Conservation (phyloP, 192 early-diverging fungal species). For the Gonapodya sp. region DNA sequence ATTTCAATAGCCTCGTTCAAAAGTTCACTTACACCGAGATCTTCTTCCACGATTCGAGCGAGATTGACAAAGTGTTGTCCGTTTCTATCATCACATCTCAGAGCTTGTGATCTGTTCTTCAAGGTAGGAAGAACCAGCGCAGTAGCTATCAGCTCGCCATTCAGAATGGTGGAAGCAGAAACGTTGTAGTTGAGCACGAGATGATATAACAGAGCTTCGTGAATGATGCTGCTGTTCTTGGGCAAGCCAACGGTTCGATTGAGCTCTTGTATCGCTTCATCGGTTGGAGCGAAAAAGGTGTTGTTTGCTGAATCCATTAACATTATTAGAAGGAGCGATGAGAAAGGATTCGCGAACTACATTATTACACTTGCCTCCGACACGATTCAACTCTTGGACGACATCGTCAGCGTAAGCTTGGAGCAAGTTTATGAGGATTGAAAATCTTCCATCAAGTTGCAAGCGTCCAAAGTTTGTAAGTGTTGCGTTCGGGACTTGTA, state of each 20-base stretch:
- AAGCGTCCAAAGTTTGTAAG: background rate
- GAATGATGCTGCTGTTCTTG: background rate
- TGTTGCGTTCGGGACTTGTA: background rate
- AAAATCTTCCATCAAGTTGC: background rate
- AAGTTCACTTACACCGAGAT: background rate
- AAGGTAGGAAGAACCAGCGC: background rate
- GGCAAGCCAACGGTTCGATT: background rate
- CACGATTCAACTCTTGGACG: background rate
- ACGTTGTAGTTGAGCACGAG: background rate
- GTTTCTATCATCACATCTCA: background rate
- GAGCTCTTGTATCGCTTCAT: background rate
- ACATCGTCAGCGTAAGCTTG: background rate
- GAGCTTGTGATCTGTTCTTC: background rate
- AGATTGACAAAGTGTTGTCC: background rate
- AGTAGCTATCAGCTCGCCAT: background rate
- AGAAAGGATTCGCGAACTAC: no score
- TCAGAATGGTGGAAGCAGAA: background rate
- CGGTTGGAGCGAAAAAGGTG: background rate
- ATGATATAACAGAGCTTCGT: background rate
- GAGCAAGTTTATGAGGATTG: background rate
- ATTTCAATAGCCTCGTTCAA: background rate
- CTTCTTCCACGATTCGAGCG: background rate
- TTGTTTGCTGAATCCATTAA: background rate
- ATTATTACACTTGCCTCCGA: background rate
- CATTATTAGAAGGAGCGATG: no score